phyloP scores from a whole-genome alignment of 768 basidiomycete species.

The Termitomyces bulborhizus region DNA sequence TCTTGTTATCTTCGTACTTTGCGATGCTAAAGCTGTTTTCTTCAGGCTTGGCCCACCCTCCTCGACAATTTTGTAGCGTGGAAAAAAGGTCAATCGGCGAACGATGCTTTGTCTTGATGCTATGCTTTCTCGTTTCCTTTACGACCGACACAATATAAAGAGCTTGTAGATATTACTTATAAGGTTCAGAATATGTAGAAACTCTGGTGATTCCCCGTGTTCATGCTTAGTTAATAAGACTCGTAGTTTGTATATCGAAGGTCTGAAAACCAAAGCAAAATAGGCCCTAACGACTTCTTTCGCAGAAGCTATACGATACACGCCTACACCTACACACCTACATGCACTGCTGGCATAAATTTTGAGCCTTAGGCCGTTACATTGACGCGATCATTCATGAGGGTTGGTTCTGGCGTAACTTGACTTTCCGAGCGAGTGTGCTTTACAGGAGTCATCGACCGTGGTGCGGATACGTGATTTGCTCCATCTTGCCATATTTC shows the following conservation, averaged over 20 bases:
- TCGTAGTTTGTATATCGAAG: background rate
- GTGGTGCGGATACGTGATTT: constrained; percentile 8
- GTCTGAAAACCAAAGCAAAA: background rate
- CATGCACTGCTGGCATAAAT: background rate
- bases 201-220: too few relatives aligned
- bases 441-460: constrained; percentile 1
- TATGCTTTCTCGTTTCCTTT: background rate
- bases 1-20: constrained; percentile 8
- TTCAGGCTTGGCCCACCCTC: constrained; percentile 77
- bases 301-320: background rate
- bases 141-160: background rate
- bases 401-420: background rate
- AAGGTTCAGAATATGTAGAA: too few relatives aligned
- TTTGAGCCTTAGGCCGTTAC: background rate
- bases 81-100: constrained; percentile 34
- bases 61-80: constrained; percentile 73
- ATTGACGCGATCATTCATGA: background rate
- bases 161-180: too few relatives aligned
- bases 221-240: too few relatives aligned
- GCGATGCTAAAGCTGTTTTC: constrained; percentile 1
- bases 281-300: background rate
- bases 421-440: background rate
- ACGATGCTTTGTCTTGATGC: background rate
- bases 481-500: constrained; percentile 31
- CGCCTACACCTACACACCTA: too few relatives aligned